Evolutionary conservation across 2,329 filamentous ascomycete species (phyloP), one percentile per base, ranked within the genome.

Genomic region (Ceratocystis destructans): DNA sequence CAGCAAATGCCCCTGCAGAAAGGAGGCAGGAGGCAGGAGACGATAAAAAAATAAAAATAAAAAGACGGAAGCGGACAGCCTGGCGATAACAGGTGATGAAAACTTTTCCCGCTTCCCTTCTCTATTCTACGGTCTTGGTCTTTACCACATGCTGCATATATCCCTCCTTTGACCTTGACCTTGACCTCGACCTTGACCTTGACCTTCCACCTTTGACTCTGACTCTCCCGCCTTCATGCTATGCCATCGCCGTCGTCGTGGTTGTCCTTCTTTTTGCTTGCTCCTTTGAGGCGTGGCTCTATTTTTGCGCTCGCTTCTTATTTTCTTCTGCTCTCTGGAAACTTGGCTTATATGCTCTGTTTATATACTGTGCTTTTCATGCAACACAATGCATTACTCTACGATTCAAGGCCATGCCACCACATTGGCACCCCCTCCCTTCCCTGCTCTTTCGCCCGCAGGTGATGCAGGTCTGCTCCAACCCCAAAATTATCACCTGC

Each of bases 251-350:
- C 37, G 37, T 41, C 37, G 1, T 12, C 10, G 10, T 41, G 37
- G 37, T 53, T 31, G 7, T 31, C 46, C 3, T 63, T 20, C 8
- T 45, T 48, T 8, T 25, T 63, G 2, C 2, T 45, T 25, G 15
- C 17, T 59, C 55, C 55, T 59, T 17, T 59, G 55, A n/a, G 55
- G 55, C 55, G 31, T 20, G 31, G 55, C 55, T 59, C 48, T 55
- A 31, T 64, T 53, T 64, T 50, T 7, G 41, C 45, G 10, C 45
- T 45, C 45, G 41, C 44, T 17, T 50, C 28, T 64, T 45, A 33
- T 37, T 41, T 64, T 50, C 33, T 25, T 22, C 8, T 53, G n/a
- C 48, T 2, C 15, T 6, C 48, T 25, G 37, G 3, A 12, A 53
- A 25, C 48, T 25, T 5, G 7, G 48, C 22, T 53, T 53, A 41